Base-by-base conservation (phyloP, 1,139 yeast genomes). In the Meyerozyma sp. region DNA sequence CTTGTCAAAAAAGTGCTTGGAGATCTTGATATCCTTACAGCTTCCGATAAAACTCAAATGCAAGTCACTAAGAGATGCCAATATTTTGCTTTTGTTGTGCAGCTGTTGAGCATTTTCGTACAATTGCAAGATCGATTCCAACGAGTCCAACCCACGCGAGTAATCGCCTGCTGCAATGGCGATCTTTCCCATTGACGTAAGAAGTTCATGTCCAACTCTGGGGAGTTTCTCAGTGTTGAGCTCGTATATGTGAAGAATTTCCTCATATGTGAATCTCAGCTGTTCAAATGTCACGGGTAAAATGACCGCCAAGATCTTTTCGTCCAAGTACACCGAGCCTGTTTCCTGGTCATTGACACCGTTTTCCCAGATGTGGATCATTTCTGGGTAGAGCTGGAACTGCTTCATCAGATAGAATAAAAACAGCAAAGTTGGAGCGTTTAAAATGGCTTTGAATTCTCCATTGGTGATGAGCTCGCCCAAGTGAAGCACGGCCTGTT, bases 31-130 rank as follows among this genome's bases (percentile, higher is more conserved):
- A 54, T 89, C 94, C 53, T 81, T 81, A 61, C 91, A 84, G 51
- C 81, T 82, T 40, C 96, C 95, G 56, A 90, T 83, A 56, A 90
- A 89, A 2, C 86, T 76, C 50, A 84, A 73, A 63, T 86, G 95
- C 42, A 85, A 81, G 62, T 84, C 86, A 40, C 71, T 63, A 48
- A 73, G 62, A 2, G 66, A 58, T 18, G 55, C 49, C 46, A 59
- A 55, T 20, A 62, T 51, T 41, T 51, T 13, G 49, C n/a, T 49
- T 49, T 27, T 54, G 49, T 27, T 45, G 46, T 14, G 53, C 42
- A 21, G 44, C 46, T 30, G 48, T 23, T 26, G 29, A 29, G 50
- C 45, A n/a, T 46, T 41, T 48, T 65, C 73, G 47, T 59, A 65
- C 7, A 50, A 39, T 40, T 60, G 52, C 52, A 70, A 62, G 44